A percentile compares a stretch with the other conserved stretches of the same genome.
These are phyloP conservation scores for Rhizopus arrhizus DNA, from an alignment of 371 early-diverging fungal species.

Conservation along the genomic window DNA sequence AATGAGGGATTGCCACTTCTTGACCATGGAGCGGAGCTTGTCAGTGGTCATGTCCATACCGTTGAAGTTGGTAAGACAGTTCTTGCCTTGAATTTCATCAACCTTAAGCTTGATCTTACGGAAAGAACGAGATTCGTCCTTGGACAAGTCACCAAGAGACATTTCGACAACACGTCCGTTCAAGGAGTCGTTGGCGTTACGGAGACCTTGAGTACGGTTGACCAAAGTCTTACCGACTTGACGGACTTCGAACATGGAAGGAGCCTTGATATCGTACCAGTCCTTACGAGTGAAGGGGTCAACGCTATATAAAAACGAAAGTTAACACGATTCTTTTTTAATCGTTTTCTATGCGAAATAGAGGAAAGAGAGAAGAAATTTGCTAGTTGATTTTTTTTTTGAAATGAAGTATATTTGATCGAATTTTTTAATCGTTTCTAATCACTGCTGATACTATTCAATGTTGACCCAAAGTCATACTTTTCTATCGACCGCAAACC, in stretches of 20 bases:
- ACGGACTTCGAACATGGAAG: slow-evolving; percentile 92
- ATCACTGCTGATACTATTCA: too few relatives aligned
- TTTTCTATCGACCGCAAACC: too few relatives aligned
- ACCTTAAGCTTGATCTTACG: slow-evolving; percentile 98
- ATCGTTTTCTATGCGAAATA: too few relatives aligned
- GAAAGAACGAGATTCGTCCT: slow-evolving; percentile 90
- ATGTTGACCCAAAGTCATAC: too few relatives aligned
- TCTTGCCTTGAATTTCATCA: slow-evolving; percentile 96
- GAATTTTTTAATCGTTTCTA: too few relatives aligned
- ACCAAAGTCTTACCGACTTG: slow-evolving; percentile 97
- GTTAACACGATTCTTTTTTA: too few relatives aligned
- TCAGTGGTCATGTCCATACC: slow-evolving; percentile 99
- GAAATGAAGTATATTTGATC: too few relatives aligned
- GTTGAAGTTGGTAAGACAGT: slow-evolving; percentile 99
- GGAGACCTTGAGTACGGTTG: slow-evolving; percentile 98
- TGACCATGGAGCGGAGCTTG: slow-evolving; percentile 98
- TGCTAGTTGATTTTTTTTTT: background rate
- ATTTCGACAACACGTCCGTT: slow-evolving; percentile 96
- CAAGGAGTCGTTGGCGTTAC: slow-evolving; percentile 90
- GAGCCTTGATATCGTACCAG: slow-evolving; percentile 99
- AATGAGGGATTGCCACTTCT: slow-evolving; percentile 99
- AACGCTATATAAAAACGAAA: slow-evolving; percentile 53
- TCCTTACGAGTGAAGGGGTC: slow-evolving; percentile 99
- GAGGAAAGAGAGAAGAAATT: slow-evolving; percentile 12
- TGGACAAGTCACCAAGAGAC: slow-evolving; percentile 96